These are phyloP conservation scores for Leccinellum albellum DNA, from an alignment of 768 basidiomycete genomes.

Conservation along the genomic window DNA sequence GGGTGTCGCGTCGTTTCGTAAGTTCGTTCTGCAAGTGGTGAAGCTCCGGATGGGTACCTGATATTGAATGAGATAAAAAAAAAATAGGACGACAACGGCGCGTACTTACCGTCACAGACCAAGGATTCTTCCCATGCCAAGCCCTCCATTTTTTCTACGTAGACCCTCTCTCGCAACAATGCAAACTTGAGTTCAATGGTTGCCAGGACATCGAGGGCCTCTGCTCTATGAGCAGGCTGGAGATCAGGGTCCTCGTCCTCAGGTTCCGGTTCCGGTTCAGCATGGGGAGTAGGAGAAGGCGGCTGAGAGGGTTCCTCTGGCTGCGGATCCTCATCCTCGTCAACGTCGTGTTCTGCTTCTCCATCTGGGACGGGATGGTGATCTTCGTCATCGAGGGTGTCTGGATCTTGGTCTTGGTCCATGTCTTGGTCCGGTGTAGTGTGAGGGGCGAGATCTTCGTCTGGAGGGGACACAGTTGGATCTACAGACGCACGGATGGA, in stretches of 20 bases:
- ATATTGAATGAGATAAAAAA: neutral
- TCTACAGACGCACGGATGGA: conserved; percentile 19
- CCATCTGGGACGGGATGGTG: conserved; percentile 14
- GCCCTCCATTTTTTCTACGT: conserved; percentile 92
- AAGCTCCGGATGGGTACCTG: conserved; percentile 85
- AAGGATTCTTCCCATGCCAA: conserved; percentile 85
- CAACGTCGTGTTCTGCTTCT: conserved; percentile 25
- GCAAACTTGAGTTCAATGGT: conserved; percentile 93
- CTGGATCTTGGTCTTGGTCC: conserved; percentile 18
- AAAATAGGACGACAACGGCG: neutral
- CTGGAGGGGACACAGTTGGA: conserved; percentile 18
- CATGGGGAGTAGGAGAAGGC: conserved; percentile 21
- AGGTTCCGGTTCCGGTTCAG: conserved; percentile 22
- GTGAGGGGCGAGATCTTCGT: conserved; percentile 8
- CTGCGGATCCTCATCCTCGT: conserved; percentile 34
- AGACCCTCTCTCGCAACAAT: conserved; percentile 76
- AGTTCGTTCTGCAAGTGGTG: conserved; percentile 78
- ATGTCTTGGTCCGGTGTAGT: conserved; percentile 30
- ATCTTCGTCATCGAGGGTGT: conserved; percentile 22
- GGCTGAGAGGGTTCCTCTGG: conserved; percentile 25
- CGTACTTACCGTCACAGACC: conserved; percentile 64
- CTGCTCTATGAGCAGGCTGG: conserved; percentile 77
- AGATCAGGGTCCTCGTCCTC: conserved; percentile 60
- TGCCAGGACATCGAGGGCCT: conserved; percentile 84
- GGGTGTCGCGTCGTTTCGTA: conserved; percentile 71